These are phyloP conservation scores for Madurella fahalii DNA, from an alignment of 2,329 filamentous ascomycete genomes.

Conservation along the genomic window DNA sequence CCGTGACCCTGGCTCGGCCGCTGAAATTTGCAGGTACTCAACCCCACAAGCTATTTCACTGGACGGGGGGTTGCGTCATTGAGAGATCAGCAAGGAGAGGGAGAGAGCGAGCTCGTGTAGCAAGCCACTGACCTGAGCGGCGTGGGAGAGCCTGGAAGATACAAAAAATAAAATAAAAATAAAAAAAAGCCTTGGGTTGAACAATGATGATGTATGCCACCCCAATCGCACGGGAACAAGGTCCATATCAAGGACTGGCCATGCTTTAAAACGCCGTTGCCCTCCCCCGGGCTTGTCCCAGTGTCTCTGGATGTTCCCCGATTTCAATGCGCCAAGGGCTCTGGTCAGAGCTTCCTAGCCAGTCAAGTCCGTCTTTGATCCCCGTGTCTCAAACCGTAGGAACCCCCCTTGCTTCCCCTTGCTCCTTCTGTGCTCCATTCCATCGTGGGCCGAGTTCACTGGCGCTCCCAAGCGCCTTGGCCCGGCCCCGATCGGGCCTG, in stretches of 20 bases:
- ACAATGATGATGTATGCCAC: too few relatives aligned
- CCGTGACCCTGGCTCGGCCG: conserved; percentile 17
- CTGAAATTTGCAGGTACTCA: conserved; percentile 9
- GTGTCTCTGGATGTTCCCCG: too few relatives aligned
- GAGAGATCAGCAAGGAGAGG: background rate
- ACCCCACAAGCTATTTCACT: background rate
- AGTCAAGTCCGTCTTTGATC: background rate
- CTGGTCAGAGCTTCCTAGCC: background rate
- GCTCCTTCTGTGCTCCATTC: background rate
- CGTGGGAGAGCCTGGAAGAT: too few relatives aligned
- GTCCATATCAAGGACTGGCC: too few relatives aligned
- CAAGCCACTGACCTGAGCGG: background rate
- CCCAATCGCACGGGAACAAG: too few relatives aligned
- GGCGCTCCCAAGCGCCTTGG: conserved; percentile 5
- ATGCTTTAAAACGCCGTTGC: too few relatives aligned
- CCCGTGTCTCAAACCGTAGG: background rate
- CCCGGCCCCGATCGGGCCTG: background rate
- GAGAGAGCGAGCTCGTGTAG: background rate
- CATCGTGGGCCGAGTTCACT: background rate
- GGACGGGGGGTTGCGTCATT: conserved; percentile 15
- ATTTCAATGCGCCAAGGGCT: too few relatives aligned
- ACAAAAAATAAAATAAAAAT: conserved; percentile 2
- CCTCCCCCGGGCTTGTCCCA: too few relatives aligned
- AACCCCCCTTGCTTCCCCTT: background rate
- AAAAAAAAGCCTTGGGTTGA: too few relatives aligned